Base-by-base conservation (phyloP, 2,329 filamentous ascomycete species). In the Scorias spongiosa region DNA sequence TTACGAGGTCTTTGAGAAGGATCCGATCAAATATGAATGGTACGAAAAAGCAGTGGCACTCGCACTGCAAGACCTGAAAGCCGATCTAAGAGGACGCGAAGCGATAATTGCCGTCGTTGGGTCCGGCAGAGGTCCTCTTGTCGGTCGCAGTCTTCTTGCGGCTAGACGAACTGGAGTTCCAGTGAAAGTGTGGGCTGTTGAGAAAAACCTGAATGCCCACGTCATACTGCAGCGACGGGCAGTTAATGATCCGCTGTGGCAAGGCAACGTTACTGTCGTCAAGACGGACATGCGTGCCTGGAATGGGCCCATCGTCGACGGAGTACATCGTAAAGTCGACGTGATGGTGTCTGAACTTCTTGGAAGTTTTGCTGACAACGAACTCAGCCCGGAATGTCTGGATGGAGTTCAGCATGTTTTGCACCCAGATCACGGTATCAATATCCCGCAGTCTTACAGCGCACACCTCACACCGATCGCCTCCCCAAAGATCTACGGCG, bases 201-300 rank as follows among this genome's bases (percentile, higher is more conserved):
- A 98, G 65, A 98, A 98, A 72, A 98, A 98, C 63, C 91, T 86
- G 3, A 96, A 98, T 57, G 91, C 91, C 1, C 96, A 89, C 59
- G 88, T 98, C 6, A 80, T 95, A 51, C 75, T 98, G 2, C 78
- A 94, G 48, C 75, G 84, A 18, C 86, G 93, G 58, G 96, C 96
- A 57, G 72, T 80, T 50, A 76, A 73, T 14, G 72, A 78, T 39
- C 51, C 54, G 1, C 59, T 65, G n/a, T 98, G 91, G 91, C 73
- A 70, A 45, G 78, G 80, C 17, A 74, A 74, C 43, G 89, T 95
- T 15, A 88, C 80, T 1, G 76, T 98, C 29, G 81, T 96, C 51
- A 93, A 94, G 66, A 93, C 87, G 1, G 91, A 98, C 61, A 98
- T 98, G 91, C 80, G 91, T 41, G 81, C 81, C 47, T 98, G 93